Base-by-base conservation (phyloP, 176 grass and related monocot genomes). In the Triticum monococcum region DNA sequence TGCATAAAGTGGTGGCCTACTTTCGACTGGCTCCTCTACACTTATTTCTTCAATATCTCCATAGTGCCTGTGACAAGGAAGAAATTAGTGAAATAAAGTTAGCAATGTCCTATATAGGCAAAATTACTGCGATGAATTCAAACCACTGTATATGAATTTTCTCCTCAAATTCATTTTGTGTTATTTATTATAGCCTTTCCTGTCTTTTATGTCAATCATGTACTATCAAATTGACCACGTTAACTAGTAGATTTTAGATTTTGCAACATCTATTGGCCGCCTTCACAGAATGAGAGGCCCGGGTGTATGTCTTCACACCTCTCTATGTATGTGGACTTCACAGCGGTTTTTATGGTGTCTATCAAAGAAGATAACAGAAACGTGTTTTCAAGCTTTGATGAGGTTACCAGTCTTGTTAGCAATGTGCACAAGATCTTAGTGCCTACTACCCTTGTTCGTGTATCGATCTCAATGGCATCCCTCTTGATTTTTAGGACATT, bases 1-100 rank as follows among this genome's bases (percentile, higher is more conserved):
- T 22, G 90, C 93, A 26, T 89, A 95, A 2, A 84, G 88, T 24
- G 93, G 90, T 23, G 74, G 68, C 79, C 76, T 86, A 3, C 17
- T 46, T 46, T 79, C 78, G 11, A 5, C 14, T 16, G 90, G 82
- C n/a, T 90, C 88, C 63, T 92, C 82, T 5, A 95, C 72, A 26
- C 36, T 67, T 72, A 95, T 78, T 22, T 75, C 18, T 67, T 95
- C 90, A 35, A 90, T 67, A 45, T 89, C 86, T 23, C 84, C 86
- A 12, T 68, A 80, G 79, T 87, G 67, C 16, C 88, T 89, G 40
- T 62, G 9, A 77, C 23, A 66, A 83, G 5, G 75, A 81, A 62
- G n/a, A 62, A 82, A 32, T 43, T 60, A 77, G 11, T 65, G 46
- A 18, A 87, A 26, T 59, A 37, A 25, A 33, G n/a, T 64, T 26